A percentile compares a stretch with the other conserved stretches of the same genome.
These are phyloP conservation scores for Aurinia saxatilis DNA, from an alignment of 345 rosid species.

Conservation along the genomic window DNA sequence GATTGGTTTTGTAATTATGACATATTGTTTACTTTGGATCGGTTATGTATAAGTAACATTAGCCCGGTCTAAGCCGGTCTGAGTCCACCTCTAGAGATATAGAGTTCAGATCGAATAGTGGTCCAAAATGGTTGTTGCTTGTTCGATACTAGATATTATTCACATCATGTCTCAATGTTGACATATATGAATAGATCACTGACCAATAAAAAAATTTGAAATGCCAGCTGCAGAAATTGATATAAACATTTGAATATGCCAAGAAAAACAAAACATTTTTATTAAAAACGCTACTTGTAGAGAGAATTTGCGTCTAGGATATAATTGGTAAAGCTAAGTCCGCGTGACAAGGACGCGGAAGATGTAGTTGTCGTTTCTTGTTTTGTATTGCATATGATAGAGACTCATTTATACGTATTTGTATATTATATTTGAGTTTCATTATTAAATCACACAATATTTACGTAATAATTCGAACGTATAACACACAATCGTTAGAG, in stretches of 20 bases:
- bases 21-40: not conserved
- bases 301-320: not conserved
- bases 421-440: not conserved
- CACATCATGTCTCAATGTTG: not conserved
- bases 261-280: not conserved
- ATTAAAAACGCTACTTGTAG: not conserved
- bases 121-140: conserved; percentile 11
- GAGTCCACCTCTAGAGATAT: not conserved
- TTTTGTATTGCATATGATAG: conserved; percentile 7
- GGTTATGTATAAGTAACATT: not conserved
- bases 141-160: not conserved
- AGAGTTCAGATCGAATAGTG: not conserved
- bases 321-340: conserved; percentile 11
- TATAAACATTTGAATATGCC: conserved; percentile 1
- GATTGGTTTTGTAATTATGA: too few relatives aligned
- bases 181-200: not conserved
- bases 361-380: conserved; percentile 17
- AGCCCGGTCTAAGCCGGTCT: not conserved
- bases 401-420: not conserved
- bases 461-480: conserved; percentile 5
- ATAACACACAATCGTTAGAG: not conserved
- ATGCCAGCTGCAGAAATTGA: conserved; percentile 11
- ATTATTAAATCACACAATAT: not conserved
- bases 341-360: conserved; percentile 13
- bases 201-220: not conserved